Percentiles rank a stretch among this genome's conserved stretches.
phyloP scores from a whole-genome alignment of 768 basidiomycete species.

The Suillus paluster region DNA sequence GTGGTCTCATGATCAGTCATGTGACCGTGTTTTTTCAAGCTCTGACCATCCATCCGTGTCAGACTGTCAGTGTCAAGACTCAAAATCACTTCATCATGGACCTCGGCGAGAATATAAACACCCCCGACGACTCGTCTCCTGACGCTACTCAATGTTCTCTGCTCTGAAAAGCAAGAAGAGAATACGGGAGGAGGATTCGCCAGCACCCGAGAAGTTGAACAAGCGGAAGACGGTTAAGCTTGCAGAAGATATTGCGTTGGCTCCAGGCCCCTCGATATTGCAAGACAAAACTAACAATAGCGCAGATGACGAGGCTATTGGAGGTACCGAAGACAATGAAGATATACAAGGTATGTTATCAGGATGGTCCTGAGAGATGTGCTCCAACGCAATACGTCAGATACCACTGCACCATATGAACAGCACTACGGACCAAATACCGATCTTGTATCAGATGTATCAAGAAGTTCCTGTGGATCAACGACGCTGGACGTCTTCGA shows the following conservation, averaged over 20 bases:
- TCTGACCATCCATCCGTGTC: background rate
- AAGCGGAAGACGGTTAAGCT: conserved; percentile 56
- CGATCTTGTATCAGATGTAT: conserved; percentile 49
- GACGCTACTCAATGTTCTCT: conserved; percentile 89
- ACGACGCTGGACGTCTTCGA: conserved; percentile 57
- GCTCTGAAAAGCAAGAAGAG: conserved; percentile 73
- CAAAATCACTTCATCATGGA: background rate
- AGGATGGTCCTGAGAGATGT: no score
- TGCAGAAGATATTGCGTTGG: conserved; percentile 23
- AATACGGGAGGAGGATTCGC: conserved; percentile 44
- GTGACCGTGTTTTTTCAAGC: background rate
- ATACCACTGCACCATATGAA: conserved; percentile 59
- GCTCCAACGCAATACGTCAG: conserved; percentile 9
- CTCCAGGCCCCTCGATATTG: conserved; percentile 10
- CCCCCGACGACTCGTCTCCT: conserved; percentile 78
- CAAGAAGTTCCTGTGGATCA: conserved; percentile 57
- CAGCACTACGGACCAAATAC: conserved; percentile 73
- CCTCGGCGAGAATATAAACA: conserved; percentile 40
- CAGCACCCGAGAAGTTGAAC: conserved; percentile 65
- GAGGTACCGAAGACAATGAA: conserved; percentile 37
- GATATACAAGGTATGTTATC: conserved; percentile 20
- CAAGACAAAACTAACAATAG: conserved; percentile 8
- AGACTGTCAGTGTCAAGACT: background rate
- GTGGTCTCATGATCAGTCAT: background rate
- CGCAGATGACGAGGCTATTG: conserved; percentile 31